phyloP scores from a whole-genome alignment of 768 basidiomycete genomes.

The Sarcomyxa edulis region DNA sequence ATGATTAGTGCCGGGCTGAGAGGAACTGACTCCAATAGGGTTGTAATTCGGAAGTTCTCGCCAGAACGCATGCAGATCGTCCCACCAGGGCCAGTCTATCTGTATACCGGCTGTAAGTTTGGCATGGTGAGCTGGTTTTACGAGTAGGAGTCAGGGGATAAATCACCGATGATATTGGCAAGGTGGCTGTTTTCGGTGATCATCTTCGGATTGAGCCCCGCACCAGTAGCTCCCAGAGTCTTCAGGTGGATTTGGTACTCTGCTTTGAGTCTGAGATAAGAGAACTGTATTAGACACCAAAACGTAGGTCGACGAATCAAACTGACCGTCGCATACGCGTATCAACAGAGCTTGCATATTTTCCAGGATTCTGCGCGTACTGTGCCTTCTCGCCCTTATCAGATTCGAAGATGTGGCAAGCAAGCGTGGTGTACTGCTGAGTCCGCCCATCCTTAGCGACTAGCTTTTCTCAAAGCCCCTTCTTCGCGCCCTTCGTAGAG shows the following conservation, averaged over 20 bases:
- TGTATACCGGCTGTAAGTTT: constrained; percentile 8
- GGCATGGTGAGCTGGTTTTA: background rate
- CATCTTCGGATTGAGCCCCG: constrained; percentile 10
- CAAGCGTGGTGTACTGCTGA: constrained; percentile 13
- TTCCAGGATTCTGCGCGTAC: constrained; percentile 9
- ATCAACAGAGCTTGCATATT: constrained; percentile 13
- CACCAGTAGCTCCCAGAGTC: constrained; percentile 11
- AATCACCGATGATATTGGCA: constrained; percentile 13
- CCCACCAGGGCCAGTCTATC: constrained; percentile 21
- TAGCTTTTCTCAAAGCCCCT: constrained; percentile 13
- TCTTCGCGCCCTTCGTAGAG: constrained; percentile 17
- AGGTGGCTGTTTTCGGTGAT: constrained; percentile 7
- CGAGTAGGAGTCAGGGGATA: background rate
- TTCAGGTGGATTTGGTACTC: constrained; percentile 13
- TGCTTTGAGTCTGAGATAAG: constrained; percentile 13
- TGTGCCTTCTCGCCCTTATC: constrained; percentile 6
- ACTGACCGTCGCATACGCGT: constrained; percentile 10
- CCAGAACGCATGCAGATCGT: constrained; percentile 22
- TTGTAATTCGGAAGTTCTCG: constrained; percentile 23
- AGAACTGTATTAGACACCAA: background rate
- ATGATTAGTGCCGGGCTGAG: constrained; percentile 14
- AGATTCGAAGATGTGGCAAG: constrained; percentile 16
- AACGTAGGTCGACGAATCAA: no score
- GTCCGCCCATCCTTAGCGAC: constrained; percentile 15
- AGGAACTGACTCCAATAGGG: constrained; percentile 15